Evolutionary conservation across 768 basidiomycete species (phyloP), one percentile per base, ranked within the genome.

Genomic region (Lentinula edodes): DNA sequence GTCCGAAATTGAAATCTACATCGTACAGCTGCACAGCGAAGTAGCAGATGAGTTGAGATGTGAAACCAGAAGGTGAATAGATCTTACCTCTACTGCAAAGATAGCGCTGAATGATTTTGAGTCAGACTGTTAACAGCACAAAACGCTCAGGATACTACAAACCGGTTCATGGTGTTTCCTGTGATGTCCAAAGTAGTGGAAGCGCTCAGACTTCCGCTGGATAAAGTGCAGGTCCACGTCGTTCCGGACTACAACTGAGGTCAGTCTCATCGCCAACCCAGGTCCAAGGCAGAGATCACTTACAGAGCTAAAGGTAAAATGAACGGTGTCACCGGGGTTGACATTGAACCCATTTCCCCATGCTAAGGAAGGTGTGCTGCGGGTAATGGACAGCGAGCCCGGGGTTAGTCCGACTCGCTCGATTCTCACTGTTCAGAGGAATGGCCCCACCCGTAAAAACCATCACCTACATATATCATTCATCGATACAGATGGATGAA

Each of bases 341-440:
- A 70, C 69, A 52, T 70, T 70, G 60, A 69, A 70, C 13, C 69
- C 69, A 51, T 70, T 70, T 1, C 69, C 69, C 69, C 69, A 70
- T 16, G 68, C 65, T 15, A 70, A 61, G 4, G 69, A 70, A 43
- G 69, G 69, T 35, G 68, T 70, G 12, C 69, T 48, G 20, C 7
- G 28, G 3, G 28, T 28, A 2, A 28, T 28, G 28, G 3, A 28
- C 28, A 28, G 28, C 28, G 3, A 28, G 28, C 28, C 28, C 3
- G 28, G 28, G 28, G 28, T 28, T 28, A 28, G 28, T 28, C 28
- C 28, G 3, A 28, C 28, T 28, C 2, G 28, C 28, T 28, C 3
- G 28, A 28, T 3, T 28, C 28, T 20, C 46, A 3, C 16, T 15
- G 16, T 16, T 15, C 38, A 39, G 38, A 39, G 18, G 20, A 48